Conservation (phyloP, 2,329 filamentous ascomycete genomes). For the Fusarium ramigenum region DNA sequence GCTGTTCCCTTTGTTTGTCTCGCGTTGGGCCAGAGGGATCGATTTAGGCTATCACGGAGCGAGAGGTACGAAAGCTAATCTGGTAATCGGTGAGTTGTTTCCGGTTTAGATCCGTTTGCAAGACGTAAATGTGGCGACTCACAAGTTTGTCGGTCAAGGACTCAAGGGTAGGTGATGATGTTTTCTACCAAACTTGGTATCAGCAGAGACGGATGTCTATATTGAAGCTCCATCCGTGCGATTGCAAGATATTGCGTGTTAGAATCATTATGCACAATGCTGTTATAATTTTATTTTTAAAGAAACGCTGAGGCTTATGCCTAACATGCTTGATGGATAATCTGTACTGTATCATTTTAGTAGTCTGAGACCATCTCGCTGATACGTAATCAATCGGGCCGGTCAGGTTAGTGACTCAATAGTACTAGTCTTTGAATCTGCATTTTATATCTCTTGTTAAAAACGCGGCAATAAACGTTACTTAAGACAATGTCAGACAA, state of each 20-base stretch:
- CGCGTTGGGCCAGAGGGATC: neutral
- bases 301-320: accelerated
- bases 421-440: accelerated
- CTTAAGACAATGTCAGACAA: accelerated
- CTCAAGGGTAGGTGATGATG: neutral
- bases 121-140: neutral
- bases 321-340: accelerated
- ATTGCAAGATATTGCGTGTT: neutral
- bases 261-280: accelerated
- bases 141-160: neutral
- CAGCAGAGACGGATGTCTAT: neutral
- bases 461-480: neutral
- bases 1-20: neutral
- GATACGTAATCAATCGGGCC: too few relatives aligned
- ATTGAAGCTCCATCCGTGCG: accelerated
- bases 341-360: too few relatives aligned
- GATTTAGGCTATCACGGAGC: neutral
- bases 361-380: too few relatives aligned
- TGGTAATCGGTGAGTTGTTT: neutral
- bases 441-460: neutral
- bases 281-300: too few relatives aligned
- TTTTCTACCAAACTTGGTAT: neutral
- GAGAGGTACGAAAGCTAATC: neutral
- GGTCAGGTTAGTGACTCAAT: accelerated
- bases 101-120: neutral